Conservation (phyloP, 2,329 filamentous ascomycete genomes). For the Elsinoe arachidis region DNA sequence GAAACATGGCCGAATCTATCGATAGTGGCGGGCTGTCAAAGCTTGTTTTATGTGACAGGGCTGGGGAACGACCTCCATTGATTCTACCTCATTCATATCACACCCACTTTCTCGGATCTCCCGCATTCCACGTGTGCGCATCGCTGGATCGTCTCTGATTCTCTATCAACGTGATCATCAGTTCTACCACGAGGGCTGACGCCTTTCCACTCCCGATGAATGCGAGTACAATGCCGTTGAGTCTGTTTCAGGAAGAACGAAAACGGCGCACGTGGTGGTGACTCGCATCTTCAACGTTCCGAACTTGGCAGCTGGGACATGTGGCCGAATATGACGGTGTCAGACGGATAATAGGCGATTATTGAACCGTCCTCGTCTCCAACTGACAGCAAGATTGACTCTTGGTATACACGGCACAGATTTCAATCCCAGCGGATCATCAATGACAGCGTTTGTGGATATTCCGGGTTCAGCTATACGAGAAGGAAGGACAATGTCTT, state of each 20-base stretch:
- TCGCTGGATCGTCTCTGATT: no score
- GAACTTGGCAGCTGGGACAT: neutral
- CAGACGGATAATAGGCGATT: neutral
- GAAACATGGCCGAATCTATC: neutral
- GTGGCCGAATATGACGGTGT: neutral
- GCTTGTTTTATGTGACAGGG: neutral
- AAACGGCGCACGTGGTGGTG: conserved; percentile 1
- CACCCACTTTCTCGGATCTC: neutral
- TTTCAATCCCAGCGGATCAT: neutral
- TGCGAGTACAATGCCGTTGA: neutral
- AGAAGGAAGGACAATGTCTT: no score
- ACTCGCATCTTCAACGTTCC: neutral
- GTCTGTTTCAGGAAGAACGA: conserved; percentile 4
- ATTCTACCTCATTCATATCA: neutral
- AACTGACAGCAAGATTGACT: neutral
- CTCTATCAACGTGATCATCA: no score
- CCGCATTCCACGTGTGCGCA: no score
- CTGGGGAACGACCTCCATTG: neutral
- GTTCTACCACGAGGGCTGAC: no score
- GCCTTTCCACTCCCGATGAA: neutral
- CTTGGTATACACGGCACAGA: neutral
- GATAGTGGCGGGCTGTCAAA: neutral
- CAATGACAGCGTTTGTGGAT: neutral
- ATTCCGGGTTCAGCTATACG: neutral
- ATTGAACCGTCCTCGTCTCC: neutral